Evolutionary conservation across 306 rosid genomes (phyloP).

Genomic region (Castanea crenata): DNA sequence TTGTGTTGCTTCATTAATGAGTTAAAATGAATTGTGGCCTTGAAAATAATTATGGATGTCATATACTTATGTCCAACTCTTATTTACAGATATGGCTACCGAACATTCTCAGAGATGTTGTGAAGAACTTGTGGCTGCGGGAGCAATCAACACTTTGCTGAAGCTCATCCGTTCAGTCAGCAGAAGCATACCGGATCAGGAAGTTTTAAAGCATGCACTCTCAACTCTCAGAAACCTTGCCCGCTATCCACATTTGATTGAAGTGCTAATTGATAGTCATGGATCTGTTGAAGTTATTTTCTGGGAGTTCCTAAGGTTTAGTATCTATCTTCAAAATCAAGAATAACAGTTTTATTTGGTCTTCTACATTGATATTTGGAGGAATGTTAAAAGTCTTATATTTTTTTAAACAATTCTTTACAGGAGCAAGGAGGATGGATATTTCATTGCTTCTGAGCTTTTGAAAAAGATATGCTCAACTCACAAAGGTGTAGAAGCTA

Average conservation of each 20-base stretch:
- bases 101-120: constrained; percentile 83
- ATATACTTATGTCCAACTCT: not conserved
- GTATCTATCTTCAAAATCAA: not conserved
- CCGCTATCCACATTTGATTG: constrained; percentile 72
- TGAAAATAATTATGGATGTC: not conserved
- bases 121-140: constrained; percentile 82
- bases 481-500: constrained; percentile 48
- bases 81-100: constrained; percentile 73
- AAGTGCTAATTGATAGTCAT: constrained; percentile 47
- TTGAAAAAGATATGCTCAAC: constrained; percentile 63
- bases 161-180: constrained; percentile 71
- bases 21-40: not conserved
- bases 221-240: constrained; percentile 81
- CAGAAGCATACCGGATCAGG: constrained; percentile 93
- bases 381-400: not conserved
- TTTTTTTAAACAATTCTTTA: not conserved
- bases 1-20: not conserved
- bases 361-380: not conserved
- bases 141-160: constrained; percentile 70
- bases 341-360: not conserved
- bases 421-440: constrained; percentile 93
- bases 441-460: constrained; percentile 70
- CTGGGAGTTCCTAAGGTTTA: constrained; percentile 65
- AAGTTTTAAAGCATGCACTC: constrained; percentile 64
- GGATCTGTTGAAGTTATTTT: constrained; percentile 59